A percentile compares a stretch with the other conserved stretches of the same genome.
Conservation (phyloP, 257 asterid genomes). For the Solanum bukasovii region DNA sequence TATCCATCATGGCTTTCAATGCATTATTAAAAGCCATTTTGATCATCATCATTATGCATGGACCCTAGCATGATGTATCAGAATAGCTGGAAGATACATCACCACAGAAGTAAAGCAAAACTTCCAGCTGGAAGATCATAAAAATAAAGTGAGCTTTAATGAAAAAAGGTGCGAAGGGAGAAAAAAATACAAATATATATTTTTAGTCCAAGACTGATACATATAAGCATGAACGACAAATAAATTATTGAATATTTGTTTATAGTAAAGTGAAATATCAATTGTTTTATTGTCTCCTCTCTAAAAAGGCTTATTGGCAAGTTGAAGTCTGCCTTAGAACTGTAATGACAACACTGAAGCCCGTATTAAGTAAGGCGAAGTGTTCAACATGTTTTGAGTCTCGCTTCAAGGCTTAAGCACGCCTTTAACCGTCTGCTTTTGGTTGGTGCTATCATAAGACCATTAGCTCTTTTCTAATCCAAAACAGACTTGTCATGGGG, state of each 20-base stretch:
- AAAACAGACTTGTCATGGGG: no score
- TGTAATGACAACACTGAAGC: neutral
- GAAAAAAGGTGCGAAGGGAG: neutral
- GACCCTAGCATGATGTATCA: neutral
- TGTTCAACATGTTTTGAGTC: no score
- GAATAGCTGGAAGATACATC: constrained; percentile 8
- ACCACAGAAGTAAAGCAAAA: neutral
- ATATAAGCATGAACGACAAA: neutral
- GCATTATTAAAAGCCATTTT: neutral
- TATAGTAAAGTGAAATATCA: no score
- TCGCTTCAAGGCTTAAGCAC: no score
- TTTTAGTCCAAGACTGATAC: no score
- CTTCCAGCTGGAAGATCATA: neutral
- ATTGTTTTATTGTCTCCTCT: no score
- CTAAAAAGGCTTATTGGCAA: neutral
- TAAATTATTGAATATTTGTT: no score
- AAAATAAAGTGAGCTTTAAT: neutral
- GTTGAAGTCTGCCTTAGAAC: neutral
- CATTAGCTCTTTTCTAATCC: no score
- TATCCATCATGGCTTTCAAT: neutral
- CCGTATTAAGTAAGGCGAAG: no score
- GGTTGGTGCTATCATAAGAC: no score
- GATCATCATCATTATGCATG: neutral
- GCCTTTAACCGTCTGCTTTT: no score
- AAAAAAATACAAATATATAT: no score